These are phyloP conservation scores for Phaeolepiota aurea DNA, from an alignment of 768 basidiomycete species.

Conservation along the genomic window DNA sequence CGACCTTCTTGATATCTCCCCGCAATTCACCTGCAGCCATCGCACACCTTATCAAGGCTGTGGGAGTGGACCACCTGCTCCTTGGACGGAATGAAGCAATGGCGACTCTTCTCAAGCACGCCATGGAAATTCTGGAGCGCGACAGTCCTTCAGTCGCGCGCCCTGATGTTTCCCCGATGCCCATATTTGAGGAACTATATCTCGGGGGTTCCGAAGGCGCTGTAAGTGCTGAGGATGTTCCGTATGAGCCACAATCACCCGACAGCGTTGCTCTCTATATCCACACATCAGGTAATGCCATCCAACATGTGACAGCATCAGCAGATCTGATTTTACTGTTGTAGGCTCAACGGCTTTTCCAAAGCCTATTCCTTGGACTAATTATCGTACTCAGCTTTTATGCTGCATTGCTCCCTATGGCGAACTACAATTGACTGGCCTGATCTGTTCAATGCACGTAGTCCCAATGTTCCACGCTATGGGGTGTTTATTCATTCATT, in stretches of 20 bases:
- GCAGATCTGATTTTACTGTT: not conserved
- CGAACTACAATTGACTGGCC: not conserved
- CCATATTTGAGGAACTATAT: not conserved
- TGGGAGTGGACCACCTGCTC: slow-evolving; percentile 13
- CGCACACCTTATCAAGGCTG: slow-evolving; percentile 20
- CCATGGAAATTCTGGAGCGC: not conserved
- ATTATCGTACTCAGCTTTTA: slow-evolving; percentile 5
- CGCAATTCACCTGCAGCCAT: slow-evolving; percentile 18
- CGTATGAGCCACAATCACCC: not conserved
- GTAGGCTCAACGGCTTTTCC: slow-evolving; percentile 11
- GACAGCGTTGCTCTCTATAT: not conserved
- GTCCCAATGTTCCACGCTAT: not conserved
- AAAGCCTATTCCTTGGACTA: slow-evolving; percentile 7
- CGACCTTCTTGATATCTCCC: slow-evolving; percentile 16
- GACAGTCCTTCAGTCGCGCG: not conserved
- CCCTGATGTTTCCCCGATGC: not conserved
- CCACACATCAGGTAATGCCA: not conserved
- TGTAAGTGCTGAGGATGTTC: not conserved
- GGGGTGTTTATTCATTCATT: not conserved
- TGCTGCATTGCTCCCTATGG: slow-evolving; percentile 8
- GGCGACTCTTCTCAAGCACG: slow-evolving; percentile 7
- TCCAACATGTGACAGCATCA: not conserved
- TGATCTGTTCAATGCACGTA: not conserved
- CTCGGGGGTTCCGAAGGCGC: not conserved
- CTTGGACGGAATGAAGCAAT: slow-evolving; percentile 13